Evolutionary conservation across 306 rosid genomes (phyloP).

Genomic region (Quercus glauca): DNA sequence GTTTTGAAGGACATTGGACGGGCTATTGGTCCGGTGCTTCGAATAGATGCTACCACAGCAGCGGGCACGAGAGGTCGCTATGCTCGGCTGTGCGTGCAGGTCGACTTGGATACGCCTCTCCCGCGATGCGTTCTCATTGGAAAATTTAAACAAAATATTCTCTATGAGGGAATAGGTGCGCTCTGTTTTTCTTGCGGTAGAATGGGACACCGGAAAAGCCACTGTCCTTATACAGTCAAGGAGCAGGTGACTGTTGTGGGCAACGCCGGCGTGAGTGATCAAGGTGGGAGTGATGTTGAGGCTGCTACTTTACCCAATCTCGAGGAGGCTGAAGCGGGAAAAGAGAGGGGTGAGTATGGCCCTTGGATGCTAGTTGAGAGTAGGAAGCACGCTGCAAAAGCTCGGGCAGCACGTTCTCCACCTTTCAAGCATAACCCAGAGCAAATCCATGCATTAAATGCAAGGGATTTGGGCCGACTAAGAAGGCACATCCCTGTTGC

Average conservation of each 20-base stretch:
- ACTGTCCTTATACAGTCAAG: too few species aligned
- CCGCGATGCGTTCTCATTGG: rapidly evolving
- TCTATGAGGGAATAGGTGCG: too few species aligned
- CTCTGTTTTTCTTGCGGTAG: too few species aligned
- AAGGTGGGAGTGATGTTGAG: rapidly evolving
- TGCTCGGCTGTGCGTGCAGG: rapidly evolving
- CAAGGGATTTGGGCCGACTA: too few species aligned
- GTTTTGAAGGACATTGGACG: rapidly evolving
- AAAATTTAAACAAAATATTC: rapidly evolving
- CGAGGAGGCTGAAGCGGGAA: rapidly evolving
- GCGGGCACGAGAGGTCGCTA: too few species aligned
- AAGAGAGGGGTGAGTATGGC: too few species aligned
- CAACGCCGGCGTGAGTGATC: rapidly evolving
- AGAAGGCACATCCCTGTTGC: too few species aligned
- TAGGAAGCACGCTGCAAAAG: rapidly evolving
- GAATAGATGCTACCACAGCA: rapidly evolving
- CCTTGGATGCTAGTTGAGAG: too few species aligned
- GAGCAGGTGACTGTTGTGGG: rapidly evolving
- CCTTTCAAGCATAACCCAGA: rapidly evolving
- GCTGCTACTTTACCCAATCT: rapidly evolving
- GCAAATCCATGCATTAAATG: too few species aligned
- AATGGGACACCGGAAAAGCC: too few species aligned
- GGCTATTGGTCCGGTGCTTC: too few species aligned
- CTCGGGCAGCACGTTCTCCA: rapidly evolving
- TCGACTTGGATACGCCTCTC: too few species aligned